Conservation (phyloP, 106 monocot genomes). For the Amphibolis antarctica region DNA sequence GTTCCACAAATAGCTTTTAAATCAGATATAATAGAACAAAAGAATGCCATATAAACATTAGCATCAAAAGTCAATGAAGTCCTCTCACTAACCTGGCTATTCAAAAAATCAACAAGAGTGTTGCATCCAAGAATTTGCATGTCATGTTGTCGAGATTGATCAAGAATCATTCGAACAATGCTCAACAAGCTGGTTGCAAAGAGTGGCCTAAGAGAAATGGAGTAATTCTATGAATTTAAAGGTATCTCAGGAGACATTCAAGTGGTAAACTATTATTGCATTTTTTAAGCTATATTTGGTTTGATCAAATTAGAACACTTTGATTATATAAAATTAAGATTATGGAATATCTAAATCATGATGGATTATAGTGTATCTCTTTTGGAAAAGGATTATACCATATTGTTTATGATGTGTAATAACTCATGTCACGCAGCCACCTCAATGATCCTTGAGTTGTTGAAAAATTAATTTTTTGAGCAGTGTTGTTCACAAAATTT, state of each 20-base stretch:
- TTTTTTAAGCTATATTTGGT: no score
- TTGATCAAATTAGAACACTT: no score
- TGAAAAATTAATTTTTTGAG: no score
- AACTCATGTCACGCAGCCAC: no score
- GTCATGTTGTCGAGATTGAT: constrained; percentile 61
- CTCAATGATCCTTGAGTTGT: no score
- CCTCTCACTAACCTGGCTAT: constrained; percentile 46
- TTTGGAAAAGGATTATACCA: no score
- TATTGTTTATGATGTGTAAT: no score
- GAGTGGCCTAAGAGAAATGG: constrained; percentile 50
- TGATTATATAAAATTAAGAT: no score
- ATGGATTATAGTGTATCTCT: no score
- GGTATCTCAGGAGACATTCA: not conserved
- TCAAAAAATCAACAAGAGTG: constrained; percentile 82
- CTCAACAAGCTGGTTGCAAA: constrained; percentile 60
- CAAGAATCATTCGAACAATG: constrained; percentile 60
- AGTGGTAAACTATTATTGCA: not conserved
- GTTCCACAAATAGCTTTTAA: not conserved
- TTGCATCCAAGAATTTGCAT: constrained; percentile 74
- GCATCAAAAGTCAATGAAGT: not conserved
- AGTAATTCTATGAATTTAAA: constrained; percentile 2
- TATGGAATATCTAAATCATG: no score
- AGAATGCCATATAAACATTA: not conserved
- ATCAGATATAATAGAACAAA: not conserved
- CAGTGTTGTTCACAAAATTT: no score